Evolutionary conservation across 768 basidiomycete species (phyloP).

Genomic region (Amanita thiersii): DNA sequence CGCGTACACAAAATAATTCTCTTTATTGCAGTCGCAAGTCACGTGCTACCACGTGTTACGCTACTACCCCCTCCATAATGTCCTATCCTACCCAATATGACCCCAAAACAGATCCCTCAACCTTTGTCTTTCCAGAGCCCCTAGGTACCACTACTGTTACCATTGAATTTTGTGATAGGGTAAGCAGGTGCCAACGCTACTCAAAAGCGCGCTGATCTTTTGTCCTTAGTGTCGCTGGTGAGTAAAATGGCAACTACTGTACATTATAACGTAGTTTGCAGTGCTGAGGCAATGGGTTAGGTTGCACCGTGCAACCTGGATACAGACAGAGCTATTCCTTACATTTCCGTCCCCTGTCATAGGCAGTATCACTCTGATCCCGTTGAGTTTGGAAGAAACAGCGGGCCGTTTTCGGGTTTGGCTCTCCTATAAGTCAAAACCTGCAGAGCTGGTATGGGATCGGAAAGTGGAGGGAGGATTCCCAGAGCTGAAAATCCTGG

Average conservation of each 20-base stretch:
- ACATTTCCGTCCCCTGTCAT: slow-evolving; percentile 83
- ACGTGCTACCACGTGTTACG: background rate
- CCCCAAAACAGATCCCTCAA: slow-evolving; percentile 32
- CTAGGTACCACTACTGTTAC: slow-evolving; percentile 44
- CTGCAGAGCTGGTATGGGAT: slow-evolving; percentile 70
- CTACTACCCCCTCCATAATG: background rate
- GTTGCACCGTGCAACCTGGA: slow-evolving; percentile 90
- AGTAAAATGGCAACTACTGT: slow-evolving; percentile 13
- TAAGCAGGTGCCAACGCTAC: slow-evolving; percentile 26
- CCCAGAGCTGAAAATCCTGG: slow-evolving; percentile 81
- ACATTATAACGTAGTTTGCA: background rate
- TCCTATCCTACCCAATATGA: slow-evolving; percentile 5
- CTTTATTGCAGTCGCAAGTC: background rate
- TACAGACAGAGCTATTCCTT: slow-evolving; percentile 85
- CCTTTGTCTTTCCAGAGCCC: slow-evolving; percentile 48
- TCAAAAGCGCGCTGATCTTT: background rate
- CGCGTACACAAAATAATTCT: slow-evolving; percentile 33
- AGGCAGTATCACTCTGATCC: slow-evolving; percentile 60
- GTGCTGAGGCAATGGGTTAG: slow-evolving; percentile 30
- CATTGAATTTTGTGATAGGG: slow-evolving; percentile 91
- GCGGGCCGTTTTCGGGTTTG: slow-evolving; percentile 90
- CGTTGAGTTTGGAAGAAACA: slow-evolving; percentile 73
- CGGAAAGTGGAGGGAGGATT: slow-evolving; percentile 88
- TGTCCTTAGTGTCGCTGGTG: slow-evolving; percentile 75
- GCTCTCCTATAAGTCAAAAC: slow-evolving; percentile 39